Conservation (phyloP, 495 filamentous ascomycete genomes). For the Aspergillus sclerotioniger region DNA sequence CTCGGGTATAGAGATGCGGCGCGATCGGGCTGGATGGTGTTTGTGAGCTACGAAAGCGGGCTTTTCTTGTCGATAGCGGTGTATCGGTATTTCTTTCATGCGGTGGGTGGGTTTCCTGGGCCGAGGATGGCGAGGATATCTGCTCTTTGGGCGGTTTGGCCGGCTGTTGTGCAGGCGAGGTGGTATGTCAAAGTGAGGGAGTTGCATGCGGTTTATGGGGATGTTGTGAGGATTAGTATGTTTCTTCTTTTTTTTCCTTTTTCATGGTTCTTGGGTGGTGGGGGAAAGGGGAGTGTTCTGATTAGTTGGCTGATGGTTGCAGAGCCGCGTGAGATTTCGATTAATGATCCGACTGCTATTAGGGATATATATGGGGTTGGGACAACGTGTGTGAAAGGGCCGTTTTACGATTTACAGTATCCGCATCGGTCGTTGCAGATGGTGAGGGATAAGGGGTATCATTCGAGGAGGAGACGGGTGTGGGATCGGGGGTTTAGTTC, state of each 20-base stretch:
- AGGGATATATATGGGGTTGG: constrained; percentile 7
- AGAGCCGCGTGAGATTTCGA: constrained; percentile 16
- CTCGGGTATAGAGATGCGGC: background rate
- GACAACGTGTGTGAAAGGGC: constrained; percentile 11
- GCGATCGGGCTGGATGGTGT: background rate
- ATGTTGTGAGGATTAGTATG: constrained; percentile 16
- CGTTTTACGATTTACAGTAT: constrained; percentile 15
- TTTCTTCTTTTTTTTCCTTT: background rate
- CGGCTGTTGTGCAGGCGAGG: constrained; percentile 3
- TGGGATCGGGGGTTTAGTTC: constrained; percentile 17
- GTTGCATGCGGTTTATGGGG: constrained; percentile 13
- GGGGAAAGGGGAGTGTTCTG: background rate
- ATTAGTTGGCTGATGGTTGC: background rate
- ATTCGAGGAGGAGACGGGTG: constrained; percentile 5
- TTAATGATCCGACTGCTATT: constrained; percentile 11
- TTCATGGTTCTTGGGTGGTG: no score
- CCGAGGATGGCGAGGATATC: constrained; percentile 4
- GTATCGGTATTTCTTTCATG: constrained; percentile 14
- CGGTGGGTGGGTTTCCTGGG: constrained; percentile 4
- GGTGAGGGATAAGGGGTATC: constrained; percentile 7
- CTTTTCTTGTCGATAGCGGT: constrained; percentile 9
- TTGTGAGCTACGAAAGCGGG: constrained; percentile 7
- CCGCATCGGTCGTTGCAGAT: constrained; percentile 17
- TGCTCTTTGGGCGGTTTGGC: constrained; percentile 9
- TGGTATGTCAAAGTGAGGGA: constrained; percentile 13